Evolutionary conservation across 371 early-diverging fungal genomes (phyloP), one percentile per base, ranked within the genome.

Genomic region (Sporodiniella umbellata): DNA sequence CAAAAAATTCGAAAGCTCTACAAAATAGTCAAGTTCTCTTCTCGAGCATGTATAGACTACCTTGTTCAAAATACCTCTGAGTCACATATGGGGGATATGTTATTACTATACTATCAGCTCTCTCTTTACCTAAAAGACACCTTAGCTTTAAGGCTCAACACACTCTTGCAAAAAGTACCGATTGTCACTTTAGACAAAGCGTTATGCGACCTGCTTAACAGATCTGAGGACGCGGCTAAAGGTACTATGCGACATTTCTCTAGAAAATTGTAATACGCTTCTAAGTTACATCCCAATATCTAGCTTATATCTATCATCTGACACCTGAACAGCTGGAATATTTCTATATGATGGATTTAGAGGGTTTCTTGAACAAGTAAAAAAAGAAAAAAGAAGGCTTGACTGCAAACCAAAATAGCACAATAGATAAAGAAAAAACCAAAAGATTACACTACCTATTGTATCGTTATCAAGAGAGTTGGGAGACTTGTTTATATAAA

Each of bases 231-330:
- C 0, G 24, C 44, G 17, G 54, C 40, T 2, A 30, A 45, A 46
- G 54, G 54, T 53, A 31, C 17, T n/a, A n/a, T n/a, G n/a, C n/a
- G n/a, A n/a, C n/a, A n/a, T n/a, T n/a, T n/a, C n/a, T n/a, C n/a
- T n/a, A n/a, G n/a, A n/a, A n/a, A n/a, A n/a, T n/a, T n/a, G n/a
- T n/a, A n/a, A 22, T 18, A 14, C 28, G 30, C 11, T 3, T 4
- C 4, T 31, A 39, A 40, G 24, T 15, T 11, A 8, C 22, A 33
- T 31, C 18, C 28, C 10, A 2, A 11, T 24, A 26, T 8, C 1
- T 26, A 54, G 54, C 48, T 21, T 54, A 54, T 35, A 35, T 54
- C 17, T 15, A 17, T 30, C 17, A 33, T 4, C 3, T 54, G 40
- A 15, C 31, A 2, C 30, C 37, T 4, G 25, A 42, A 17, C 31